Percentiles rank a stretch among this genome's conserved stretches.
These are phyloP conservation scores for Russula sp. DNA, from an alignment of 768 basidiomycete genomes.

Conservation along the genomic window DNA sequence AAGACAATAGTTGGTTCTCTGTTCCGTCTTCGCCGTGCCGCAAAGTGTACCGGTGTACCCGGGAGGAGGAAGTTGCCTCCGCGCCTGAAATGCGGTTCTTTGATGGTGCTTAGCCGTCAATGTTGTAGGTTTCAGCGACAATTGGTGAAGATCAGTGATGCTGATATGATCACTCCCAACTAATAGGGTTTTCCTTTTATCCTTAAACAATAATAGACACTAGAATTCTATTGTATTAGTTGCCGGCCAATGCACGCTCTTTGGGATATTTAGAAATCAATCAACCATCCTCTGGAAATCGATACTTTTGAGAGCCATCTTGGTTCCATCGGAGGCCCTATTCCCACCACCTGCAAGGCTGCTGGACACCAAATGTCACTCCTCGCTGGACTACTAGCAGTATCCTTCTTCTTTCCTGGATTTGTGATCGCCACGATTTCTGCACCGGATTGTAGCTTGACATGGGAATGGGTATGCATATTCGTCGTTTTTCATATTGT, in stretches of 20 bases:
- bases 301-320: not conserved
- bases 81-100: not conserved
- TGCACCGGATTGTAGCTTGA: not conserved
- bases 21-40: not conserved
- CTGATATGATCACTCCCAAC: no score
- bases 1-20: not conserved
- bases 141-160: no score
- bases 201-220: no score
- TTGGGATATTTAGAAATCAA: not conserved
- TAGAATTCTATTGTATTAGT: no score
- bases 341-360: not conserved
- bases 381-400: not conserved
- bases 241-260: no score
- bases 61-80: not conserved
- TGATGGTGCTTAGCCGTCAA: no score
- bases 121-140: no score
- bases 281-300: not conserved
- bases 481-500: not conserved
- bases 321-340: not conserved
- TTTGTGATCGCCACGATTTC: not conserved
- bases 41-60: not conserved
- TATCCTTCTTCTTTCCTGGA: not conserved
- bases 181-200: no score
- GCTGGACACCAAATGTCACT: not conserved
- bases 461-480: not conserved